Conservation (phyloP, 768 basidiomycete genomes). For the Lenzites betulinus region DNA sequence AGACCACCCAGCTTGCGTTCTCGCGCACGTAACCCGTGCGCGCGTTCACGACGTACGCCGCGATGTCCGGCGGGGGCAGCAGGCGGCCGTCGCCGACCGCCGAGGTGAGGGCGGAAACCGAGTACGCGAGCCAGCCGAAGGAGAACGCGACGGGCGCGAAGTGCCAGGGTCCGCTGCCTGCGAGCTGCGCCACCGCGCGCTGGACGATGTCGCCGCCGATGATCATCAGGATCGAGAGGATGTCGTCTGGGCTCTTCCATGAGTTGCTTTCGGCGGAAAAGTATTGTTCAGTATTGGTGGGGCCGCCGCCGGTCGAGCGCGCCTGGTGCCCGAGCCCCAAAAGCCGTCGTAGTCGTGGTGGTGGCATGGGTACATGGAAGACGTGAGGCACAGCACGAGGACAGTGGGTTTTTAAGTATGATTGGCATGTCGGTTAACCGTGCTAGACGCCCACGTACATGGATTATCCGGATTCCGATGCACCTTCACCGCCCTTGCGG, state of each 20-base stretch:
- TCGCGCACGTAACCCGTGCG: conserved; percentile 29
- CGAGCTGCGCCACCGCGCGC: conserved; percentile 34
- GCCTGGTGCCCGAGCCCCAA: background rate
- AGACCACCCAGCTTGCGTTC: conserved; percentile 33
- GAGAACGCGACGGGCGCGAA: conserved; percentile 35
- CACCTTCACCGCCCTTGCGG: no score
- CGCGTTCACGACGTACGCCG: conserved; percentile 26
- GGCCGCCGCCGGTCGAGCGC: background rate
- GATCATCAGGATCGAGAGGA: conserved; percentile 32
- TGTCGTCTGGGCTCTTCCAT: conserved; percentile 33
- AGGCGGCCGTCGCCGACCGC: conserved; percentile 31
- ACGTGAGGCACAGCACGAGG: background rate
- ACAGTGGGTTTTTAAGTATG: background rate
- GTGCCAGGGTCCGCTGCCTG: conserved; percentile 22
- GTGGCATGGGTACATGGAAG: background rate
- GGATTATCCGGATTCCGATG: no score
- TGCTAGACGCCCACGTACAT: background rate
- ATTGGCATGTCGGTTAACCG: background rate
- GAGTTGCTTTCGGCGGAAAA: conserved; percentile 8
- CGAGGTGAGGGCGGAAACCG: conserved; percentile 29
- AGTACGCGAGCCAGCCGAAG: conserved; percentile 39
- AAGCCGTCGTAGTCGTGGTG: background rate
- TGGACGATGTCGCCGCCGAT: conserved; percentile 38
- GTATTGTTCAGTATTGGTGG: background rate
- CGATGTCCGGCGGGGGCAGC: conserved; percentile 30